A percentile compares a stretch with the other conserved stretches of the same genome.
Evolutionary conservation across 1,139 yeast genomes (phyloP).

Genomic region (Kodamaea suecica): DNA sequence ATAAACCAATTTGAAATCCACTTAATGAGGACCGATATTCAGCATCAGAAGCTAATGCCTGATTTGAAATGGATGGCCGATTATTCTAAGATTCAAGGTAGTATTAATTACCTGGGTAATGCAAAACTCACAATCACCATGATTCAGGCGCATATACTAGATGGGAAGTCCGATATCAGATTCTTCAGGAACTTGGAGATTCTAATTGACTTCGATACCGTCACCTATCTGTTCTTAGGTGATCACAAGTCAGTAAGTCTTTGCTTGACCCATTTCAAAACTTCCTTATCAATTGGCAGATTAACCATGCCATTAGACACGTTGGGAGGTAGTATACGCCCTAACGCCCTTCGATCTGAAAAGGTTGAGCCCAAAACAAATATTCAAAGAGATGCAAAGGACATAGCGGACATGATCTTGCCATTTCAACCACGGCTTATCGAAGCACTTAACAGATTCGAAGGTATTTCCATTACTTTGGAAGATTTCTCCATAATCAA

Average conservation of each 20-base stretch:
- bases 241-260: slow-evolving; percentile 13
- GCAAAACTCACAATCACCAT: slow-evolving; percentile 24
- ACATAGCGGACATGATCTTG: not conserved
- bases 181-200: slow-evolving; percentile 36
- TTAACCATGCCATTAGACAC: slow-evolving; percentile 26
- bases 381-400: not conserved
- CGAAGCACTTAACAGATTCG: slow-evolving; percentile 12
- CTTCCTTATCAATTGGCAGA: slow-evolving; percentile 23
- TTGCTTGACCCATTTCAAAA: slow-evolving; percentile 19
- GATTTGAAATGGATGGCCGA: slow-evolving; percentile 25
- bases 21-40: slow-evolving; percentile 24
- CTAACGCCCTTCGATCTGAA: not conserved
- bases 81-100: slow-evolving; percentile 29
- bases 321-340: not conserved
- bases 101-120: slow-evolving; percentile 19
- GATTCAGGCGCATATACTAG: slow-evolving; percentile 31
- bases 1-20: slow-evolving; percentile 35
- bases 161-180: slow-evolving; percentile 16
- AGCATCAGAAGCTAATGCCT: slow-evolving; percentile 17
- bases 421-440: slow-evolving; percentile 1
- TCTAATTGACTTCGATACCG: slow-evolving; percentile 24
- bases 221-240: slow-evolving; percentile 21
- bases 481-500: slow-evolving; percentile 31
- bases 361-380: not conserved
- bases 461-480: slow-evolving; percentile 17